phyloP scores from a whole-genome alignment of 306 rosid genomes.

The Castanea crenata region DNA sequence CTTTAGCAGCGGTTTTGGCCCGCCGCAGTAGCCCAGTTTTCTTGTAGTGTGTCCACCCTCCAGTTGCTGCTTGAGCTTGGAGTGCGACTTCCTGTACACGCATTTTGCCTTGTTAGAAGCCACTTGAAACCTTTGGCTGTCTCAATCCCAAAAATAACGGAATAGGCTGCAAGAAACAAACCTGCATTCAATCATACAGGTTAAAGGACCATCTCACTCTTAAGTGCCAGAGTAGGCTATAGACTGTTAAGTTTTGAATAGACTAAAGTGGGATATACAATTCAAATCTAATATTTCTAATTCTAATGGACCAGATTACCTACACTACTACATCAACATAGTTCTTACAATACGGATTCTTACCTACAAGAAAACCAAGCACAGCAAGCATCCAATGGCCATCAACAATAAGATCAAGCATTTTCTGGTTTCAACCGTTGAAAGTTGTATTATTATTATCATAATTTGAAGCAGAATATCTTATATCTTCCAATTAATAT shows the following conservation, averaged over 20 bases:
- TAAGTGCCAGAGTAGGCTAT: neutral
- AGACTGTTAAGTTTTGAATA: conserved; percentile 3
- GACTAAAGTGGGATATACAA: neutral
- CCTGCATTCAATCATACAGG: conserved; percentile 40
- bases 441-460: conserved; percentile 46
- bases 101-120: conserved; percentile 35
- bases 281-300: neutral
- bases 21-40: too few relatives aligned
- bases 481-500: neutral
- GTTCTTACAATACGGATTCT: neutral
- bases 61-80: conserved; percentile 26
- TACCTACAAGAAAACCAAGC: conserved; percentile 78
- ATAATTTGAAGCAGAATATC: neutral
- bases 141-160: conserved; percentile 66
- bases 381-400: conserved; percentile 64
- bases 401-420: conserved; percentile 68
- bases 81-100: conserved; percentile 20
- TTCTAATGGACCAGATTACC: neutral
- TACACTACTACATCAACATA: neutral
- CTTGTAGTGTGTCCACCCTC: conserved; percentile 46
- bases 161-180: conserved; percentile 62
- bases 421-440: conserved; percentile 93
- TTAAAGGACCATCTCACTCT: neutral
- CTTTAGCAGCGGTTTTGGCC: too few relatives aligned
- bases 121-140: conserved; percentile 69